Conservation (phyloP, 306 rosid species). For the Rosa multiflora region DNA sequence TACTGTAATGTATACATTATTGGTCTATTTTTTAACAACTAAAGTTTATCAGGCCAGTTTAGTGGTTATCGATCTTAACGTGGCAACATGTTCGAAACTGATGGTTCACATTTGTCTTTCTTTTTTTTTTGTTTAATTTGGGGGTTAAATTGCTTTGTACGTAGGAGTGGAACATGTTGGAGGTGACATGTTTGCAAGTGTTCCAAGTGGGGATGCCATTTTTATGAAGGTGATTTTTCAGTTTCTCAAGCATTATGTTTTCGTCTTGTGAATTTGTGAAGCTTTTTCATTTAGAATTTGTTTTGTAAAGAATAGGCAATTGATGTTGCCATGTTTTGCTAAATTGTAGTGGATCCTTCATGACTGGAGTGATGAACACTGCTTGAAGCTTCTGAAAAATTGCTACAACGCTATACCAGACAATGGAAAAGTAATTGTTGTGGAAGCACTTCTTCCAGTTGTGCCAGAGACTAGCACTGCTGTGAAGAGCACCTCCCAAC, state of each 20-base stretch:
- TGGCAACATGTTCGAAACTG: slow-evolving; percentile 9
- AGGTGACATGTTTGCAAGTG: slow-evolving; percentile 35
- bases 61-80: too few relatives aligned
- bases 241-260: neutral
- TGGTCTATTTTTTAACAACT: neutral
- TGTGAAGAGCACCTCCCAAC: neutral
- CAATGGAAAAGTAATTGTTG: slow-evolving; percentile 25
- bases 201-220: slow-evolving; percentile 30
- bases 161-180: slow-evolving; percentile 31
- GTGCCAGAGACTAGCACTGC: slow-evolving; percentile 4
- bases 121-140: too few relatives aligned
- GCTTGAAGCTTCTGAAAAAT: slow-evolving; percentile 33
- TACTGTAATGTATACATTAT: neutral
- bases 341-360: slow-evolving; percentile 29
- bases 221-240: slow-evolving; percentile 24
- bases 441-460: slow-evolving; percentile 23
- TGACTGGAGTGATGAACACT: slow-evolving; percentile 36
- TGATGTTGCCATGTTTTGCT: neutral
- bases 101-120: neutral
- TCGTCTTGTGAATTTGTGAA: neutral
- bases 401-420: slow-evolving; percentile 23
- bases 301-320: neutral
- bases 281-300: too few relatives aligned
- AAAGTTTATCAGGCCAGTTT: neutral
- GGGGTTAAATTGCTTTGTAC: neutral